Conservation (phyloP, 805 yeast species). For the Ogataea pini region DNA sequence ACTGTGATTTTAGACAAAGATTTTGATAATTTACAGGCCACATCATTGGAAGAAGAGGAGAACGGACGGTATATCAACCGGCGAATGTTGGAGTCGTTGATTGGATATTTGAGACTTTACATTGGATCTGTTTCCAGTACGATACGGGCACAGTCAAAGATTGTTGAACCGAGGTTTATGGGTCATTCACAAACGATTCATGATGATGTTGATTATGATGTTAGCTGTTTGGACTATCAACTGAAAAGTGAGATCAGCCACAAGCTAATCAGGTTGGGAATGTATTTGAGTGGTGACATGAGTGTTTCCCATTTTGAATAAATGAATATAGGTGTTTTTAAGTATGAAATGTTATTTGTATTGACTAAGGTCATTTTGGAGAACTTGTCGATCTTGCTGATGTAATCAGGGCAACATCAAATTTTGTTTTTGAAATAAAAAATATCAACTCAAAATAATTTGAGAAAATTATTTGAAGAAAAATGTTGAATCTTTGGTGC, state of each 20-base stretch:
- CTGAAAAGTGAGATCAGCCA: constrained; percentile 34
- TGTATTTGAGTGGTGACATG: constrained; percentile 33
- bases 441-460: too few species aligned
- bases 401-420: too few species aligned
- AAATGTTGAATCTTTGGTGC: too few species aligned
- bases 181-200: constrained; percentile 5
- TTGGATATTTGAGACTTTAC: constrained; percentile 26
- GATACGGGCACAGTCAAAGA: not conserved
- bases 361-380: too few species aligned
- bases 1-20: constrained; percentile 25
- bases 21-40: constrained; percentile 11
- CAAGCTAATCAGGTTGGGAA: constrained; percentile 30
- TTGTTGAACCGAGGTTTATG: not conserved
- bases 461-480: too few species aligned
- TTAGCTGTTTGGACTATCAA: constrained; percentile 28
- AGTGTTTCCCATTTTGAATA: constrained; percentile 7
- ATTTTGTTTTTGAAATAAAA: too few species aligned
- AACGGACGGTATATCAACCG: constrained; percentile 12
- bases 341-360: too few species aligned
- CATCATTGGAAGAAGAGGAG: constrained; percentile 6
- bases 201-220: constrained; percentile 22
- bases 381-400: too few species aligned
- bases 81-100: constrained; percentile 23
- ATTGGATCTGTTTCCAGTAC: constrained; percentile 22
- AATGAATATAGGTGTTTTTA: too few species aligned